A percentile compares a stretch with the other conserved stretches of the same genome.
These are phyloP conservation scores for Alternaria arbusti DNA, from an alignment of 2,329 filamentous ascomycete genomes.

Conservation along the genomic window DNA sequence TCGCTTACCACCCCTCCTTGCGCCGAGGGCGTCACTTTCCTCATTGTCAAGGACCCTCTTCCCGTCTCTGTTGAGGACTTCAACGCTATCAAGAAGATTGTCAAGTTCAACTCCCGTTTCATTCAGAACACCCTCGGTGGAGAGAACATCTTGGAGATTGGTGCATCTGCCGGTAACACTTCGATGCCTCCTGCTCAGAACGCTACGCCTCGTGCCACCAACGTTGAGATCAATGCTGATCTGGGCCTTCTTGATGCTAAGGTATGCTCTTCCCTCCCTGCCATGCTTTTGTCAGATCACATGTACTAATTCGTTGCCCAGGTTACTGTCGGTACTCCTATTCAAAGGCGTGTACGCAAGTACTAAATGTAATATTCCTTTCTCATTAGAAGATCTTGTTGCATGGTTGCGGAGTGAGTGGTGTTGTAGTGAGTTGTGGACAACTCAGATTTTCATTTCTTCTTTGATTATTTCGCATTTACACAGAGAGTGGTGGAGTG, in stretches of 20 bases:
- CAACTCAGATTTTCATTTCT: neutral
- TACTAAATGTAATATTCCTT: neutral
- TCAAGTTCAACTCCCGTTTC: constrained; percentile 63
- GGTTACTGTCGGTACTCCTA: neutral
- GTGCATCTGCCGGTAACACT: constrained; percentile 6
- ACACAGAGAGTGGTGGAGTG: neutral
- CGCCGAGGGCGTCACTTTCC: constrained; percentile 62
- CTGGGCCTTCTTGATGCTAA: neutral
- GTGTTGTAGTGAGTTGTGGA: neutral
- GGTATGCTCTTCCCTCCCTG: neutral
- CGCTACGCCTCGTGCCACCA: neutral
- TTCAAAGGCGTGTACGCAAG: neutral
- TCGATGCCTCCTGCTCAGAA: neutral
- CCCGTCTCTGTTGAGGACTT: constrained; percentile 58
- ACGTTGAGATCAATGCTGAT: neutral
- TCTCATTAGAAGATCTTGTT: neutral
- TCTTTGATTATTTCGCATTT: neutral
- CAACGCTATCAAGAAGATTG: constrained; percentile 59
- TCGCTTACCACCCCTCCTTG: constrained; percentile 70
- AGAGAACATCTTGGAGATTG: constrained; percentile 52
- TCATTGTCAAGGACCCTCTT: constrained; percentile 58
- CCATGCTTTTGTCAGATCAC: neutral
- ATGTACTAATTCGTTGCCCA: neutral
- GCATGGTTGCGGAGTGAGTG: neutral
- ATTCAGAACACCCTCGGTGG: constrained; percentile 59